These are phyloP conservation scores for Glycine soja DNA, from an alignment of 306 rosid species.

Conservation along the genomic window DNA sequence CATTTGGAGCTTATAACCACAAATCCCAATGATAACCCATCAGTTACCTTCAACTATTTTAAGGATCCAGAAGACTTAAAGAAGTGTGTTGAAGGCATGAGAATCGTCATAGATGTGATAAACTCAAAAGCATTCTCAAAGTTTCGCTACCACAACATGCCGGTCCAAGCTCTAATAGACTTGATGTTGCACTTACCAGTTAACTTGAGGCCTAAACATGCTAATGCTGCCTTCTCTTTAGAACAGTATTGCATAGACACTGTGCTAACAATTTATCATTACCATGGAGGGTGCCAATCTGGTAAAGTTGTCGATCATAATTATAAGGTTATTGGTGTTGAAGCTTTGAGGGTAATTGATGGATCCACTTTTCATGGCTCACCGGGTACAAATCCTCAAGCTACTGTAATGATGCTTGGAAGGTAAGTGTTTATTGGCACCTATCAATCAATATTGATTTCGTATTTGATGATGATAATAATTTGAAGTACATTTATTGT, in stretches of 20 bases:
- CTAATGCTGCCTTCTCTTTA: constrained; percentile 55
- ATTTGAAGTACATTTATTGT: not conserved
- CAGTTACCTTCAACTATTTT: constrained; percentile 79
- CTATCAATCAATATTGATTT: not conserved
- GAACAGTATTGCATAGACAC: constrained; percentile 80
- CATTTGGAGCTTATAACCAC: constrained; percentile 62
- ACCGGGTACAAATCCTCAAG: constrained; percentile 85
- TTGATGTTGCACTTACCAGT: constrained; percentile 55
- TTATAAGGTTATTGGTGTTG: constrained; percentile 70
- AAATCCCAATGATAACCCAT: constrained; percentile 66
- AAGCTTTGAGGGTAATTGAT: constrained; percentile 73
- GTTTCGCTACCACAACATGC: constrained; percentile 52
- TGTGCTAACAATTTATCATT: constrained; percentile 79
- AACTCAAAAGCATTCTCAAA: constrained; percentile 65
- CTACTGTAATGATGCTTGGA: constrained; percentile 89
- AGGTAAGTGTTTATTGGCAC: constrained; percentile 53
- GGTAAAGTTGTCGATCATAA: constrained; percentile 69
- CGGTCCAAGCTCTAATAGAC: constrained; percentile 52
- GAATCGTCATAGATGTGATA: constrained; percentile 61
- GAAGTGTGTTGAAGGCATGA: constrained; percentile 76
- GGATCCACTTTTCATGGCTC: constrained; percentile 74
- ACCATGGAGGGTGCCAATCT: constrained; percentile 82
- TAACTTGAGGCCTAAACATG: constrained; percentile 70
- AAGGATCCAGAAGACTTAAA: constrained; percentile 71
- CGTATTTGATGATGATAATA: too few relatives aligned